Base-by-base conservation (phyloP, 768 basidiomycete species). In the Amanita phalloides region DNA sequence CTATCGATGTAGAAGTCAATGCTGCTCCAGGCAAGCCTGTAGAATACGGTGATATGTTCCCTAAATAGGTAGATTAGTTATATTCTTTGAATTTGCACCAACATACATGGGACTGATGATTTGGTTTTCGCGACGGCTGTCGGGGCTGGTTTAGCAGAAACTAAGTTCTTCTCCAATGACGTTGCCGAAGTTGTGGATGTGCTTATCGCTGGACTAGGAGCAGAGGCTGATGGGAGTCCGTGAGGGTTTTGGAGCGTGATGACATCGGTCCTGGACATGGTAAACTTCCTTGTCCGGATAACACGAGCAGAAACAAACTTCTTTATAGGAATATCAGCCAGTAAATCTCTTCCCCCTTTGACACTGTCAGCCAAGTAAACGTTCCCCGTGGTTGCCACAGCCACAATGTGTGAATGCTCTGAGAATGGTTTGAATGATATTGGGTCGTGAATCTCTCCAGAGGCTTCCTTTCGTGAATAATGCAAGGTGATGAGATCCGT, bases 351-450 rank as follows among this genome's bases (percentile, higher is more conserved):
- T 54, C 88, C 86, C 20, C 84, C 87, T 61, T 84, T 90, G 53
- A 92, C 72, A 58, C 93, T 95, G 44, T 97, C 96, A 6, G 86
- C 85, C 14, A 94, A 74, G 66, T 88, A 98, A 11, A 98, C 92
- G 62, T 96, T 96, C 13, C 92, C 93, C 0, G 91, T 92, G 0
- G 82, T 85, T 5, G 84, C 83, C 57, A 96, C 82, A 38, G 90
- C 88, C 35, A 92, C 89, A 51, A 99, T 89, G 62, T 97, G 89
- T 1, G 95, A 94, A 64, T 98, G 95, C 56, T 95, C 86, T 62
- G 78, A 93, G 75, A 99, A 96, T 2, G 90, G 86, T 65, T 97
- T 98, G 79, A 95, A 99, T 3, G 92, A 91, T 41, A 99, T 92
- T 0, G 96, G 96, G 64, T 99, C 96, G 64, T 96, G 86, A 10